Evolutionary conservation across 208 protist genomes (phyloP).

Genomic region (Endotrypanum monterogeii): DNA sequence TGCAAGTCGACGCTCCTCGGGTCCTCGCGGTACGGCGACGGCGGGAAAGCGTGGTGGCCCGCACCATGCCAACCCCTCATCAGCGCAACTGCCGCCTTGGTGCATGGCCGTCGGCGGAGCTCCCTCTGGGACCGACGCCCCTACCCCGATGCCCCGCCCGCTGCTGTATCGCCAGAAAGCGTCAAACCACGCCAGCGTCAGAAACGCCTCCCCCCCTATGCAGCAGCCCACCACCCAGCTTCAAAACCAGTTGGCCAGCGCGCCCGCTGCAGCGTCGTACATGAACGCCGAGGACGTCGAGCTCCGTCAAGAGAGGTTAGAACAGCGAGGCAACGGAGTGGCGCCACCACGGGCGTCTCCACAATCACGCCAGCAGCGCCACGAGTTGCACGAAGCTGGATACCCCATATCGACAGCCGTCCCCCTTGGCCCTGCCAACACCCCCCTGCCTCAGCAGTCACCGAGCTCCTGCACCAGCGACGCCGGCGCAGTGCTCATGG

Average conservation of each 20-base stretch:
- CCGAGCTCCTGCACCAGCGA: background rate
- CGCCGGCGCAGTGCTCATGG: background rate
- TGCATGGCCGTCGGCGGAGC: background rate
- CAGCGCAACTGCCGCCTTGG: background rate
- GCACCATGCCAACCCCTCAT: background rate
- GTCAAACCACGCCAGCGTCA: background rate
- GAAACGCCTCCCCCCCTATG: background rate
- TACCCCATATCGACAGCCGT: background rate
- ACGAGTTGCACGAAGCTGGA: background rate
- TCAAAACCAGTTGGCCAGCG: background rate
- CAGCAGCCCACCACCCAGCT: background rate
- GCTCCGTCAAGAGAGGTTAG: slow-evolving; percentile 1
- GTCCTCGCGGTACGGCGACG: background rate
- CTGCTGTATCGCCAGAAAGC: background rate
- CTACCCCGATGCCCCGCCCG: background rate
- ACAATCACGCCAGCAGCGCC: background rate
- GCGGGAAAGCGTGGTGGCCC: background rate
- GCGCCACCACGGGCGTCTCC: background rate
- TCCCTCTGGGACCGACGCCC: background rate
- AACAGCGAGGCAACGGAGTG: background rate
- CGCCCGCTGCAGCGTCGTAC: background rate
- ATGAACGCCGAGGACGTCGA: background rate
- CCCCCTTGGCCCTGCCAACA: background rate
- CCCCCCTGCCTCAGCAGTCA: background rate
- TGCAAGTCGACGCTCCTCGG: background rate